Evolutionary conservation across 1,284 basidiomycete species (phyloP).

Genomic region (Fomitopsis palustris): DNA sequence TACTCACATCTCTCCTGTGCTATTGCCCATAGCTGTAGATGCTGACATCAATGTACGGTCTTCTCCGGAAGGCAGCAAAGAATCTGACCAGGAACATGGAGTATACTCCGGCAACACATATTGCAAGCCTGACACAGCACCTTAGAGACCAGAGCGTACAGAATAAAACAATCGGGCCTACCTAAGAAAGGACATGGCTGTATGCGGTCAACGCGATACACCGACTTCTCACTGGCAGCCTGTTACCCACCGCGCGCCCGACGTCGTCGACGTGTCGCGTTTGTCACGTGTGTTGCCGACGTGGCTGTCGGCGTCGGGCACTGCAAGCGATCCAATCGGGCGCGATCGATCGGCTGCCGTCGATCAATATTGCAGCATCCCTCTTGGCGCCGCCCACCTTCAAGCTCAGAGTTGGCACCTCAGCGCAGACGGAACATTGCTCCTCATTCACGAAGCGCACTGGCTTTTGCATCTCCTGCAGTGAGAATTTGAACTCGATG

Average conservation of each 20-base stretch:
- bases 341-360: not conserved
- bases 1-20: slow-evolving; percentile 80
- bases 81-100: slow-evolving; percentile 70
- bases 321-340: not conserved
- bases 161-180: not conserved
- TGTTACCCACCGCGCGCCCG: no score
- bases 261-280: slow-evolving; percentile 5
- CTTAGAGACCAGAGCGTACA: not conserved
- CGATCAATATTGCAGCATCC: not conserved
- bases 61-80: not conserved
- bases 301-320: not conserved
- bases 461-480: not conserved
- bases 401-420: no score
- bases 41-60: slow-evolving; percentile 8
- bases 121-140: slow-evolving; percentile 43
- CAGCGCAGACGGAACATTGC: no score
- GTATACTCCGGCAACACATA: slow-evolving; percentile 72
- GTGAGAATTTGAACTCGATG: slow-evolving; percentile 6
- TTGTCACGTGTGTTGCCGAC: not conserved
- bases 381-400: not conserved
- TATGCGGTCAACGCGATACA: not conserved
- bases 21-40: slow-evolving; percentile 76
- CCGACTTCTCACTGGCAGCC: not conserved
- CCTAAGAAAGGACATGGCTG: slow-evolving; percentile 1
- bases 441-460: not conserved